Conservation (phyloP, 768 basidiomycete genomes). For the Rhodosporidiobolus sp. region DNA sequence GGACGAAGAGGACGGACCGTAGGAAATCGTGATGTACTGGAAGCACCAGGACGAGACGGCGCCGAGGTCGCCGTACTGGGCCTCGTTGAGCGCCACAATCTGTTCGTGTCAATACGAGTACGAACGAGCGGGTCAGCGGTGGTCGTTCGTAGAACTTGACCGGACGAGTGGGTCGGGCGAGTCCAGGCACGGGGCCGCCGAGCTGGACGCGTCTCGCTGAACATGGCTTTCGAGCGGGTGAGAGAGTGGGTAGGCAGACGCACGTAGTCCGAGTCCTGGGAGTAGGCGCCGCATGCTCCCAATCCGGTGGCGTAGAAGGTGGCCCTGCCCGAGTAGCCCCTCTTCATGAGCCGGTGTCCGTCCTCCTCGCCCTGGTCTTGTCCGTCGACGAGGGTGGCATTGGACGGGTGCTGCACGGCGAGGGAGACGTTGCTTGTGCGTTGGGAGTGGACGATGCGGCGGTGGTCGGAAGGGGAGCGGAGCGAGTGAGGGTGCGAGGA, state of each 20-base stretch:
- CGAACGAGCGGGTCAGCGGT: too few relatives aligned
- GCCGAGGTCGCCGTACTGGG: conserved; percentile 37
- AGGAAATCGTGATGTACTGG: conserved; percentile 53
- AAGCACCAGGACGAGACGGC: conserved; percentile 48
- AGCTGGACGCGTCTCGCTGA: background rate
- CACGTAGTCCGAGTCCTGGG: conserved; percentile 16
- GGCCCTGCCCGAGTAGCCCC: conserved; percentile 28
- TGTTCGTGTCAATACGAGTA: background rate
- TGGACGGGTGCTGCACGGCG: background rate
- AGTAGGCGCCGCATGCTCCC: conserved; percentile 33
- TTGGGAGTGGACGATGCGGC: background rate
- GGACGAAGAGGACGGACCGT: conserved; percentile 24
- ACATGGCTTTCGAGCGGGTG: background rate
- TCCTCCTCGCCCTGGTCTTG: conserved; percentile 5
- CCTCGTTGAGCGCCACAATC: conserved; percentile 39
- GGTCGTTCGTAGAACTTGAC: too few relatives aligned
- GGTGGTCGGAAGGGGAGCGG: background rate
- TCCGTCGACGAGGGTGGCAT: background rate
- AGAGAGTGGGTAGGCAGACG: background rate
- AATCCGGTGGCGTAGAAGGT: conserved; percentile 29
- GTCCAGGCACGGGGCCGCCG: background rate
- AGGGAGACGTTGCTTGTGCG: too few relatives aligned
- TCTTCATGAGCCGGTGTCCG: conserved; percentile 17
- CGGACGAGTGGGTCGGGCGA: background rate
- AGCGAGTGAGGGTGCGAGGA: background rate